Evolutionary conservation across 164 flowering plant species (phyloP), one percentile per base, ranked within the genome.

Genomic region (Piper longum): DNA sequence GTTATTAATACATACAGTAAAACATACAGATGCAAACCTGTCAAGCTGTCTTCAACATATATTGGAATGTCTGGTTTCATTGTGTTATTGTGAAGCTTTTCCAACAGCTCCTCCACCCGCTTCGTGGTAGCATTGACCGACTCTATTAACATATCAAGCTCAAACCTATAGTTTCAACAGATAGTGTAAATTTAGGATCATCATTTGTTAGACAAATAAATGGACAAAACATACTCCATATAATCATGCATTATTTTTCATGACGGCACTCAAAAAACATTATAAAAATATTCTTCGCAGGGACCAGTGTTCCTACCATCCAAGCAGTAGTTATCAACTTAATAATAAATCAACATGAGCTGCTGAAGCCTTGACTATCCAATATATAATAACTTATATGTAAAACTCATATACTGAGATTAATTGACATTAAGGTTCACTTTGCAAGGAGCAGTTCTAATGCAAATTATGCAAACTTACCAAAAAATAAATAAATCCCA

Each of bases 111-210:
- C 71, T 93, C 99, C 5, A 85, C 97, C 59, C 83, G 89, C 77
- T 79, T 88, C 17, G 86, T 81, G 43, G 97, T 81, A 55, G 66
- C 78, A 69, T 81, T 88, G 13, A 85, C 95, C 43, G 97, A 93
- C 64, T 93, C 99, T 65, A 93, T 72, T 71, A 93, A 73, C 97
- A 93, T 93, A 73, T 93, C 99, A 65, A 93, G 80, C 64, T 93
- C 99, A 80, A 90, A 93, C 82, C 99, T 93, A 63, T 43, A 73
- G 70, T 43, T 61, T 57, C 44, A 62, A 4, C 19, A 57, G 14
- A 36, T 5, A 14, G 14, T 39, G 41, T 57, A 8, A 54, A 52
- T 4, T 36, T 14, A 64, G 16, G 40, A n/a, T 16, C 36, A 54
- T 42, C 5, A 68, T n/a, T 2, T 17, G 11, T 4, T 9, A n/a